Conservation (phyloP, 83 land plant species). For the Isoetes engelmannii region DNA sequence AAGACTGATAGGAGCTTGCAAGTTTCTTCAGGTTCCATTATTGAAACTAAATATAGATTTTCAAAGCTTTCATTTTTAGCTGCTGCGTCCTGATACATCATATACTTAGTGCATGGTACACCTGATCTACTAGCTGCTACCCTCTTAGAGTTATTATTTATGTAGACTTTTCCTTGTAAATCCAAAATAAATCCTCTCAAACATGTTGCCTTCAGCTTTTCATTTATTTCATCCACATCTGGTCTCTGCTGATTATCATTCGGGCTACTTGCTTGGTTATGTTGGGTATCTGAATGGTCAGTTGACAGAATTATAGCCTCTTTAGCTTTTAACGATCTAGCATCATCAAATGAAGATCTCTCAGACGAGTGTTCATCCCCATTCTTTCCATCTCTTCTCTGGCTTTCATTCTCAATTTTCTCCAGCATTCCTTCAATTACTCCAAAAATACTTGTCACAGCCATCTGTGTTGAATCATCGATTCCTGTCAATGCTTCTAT, state of each 20-base stretch:
- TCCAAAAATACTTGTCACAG: conserved; percentile 94
- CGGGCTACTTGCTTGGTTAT: background rate
- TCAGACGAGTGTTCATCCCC: background rate
- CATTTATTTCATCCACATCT: background rate
- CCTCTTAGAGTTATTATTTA: too few relatives aligned
- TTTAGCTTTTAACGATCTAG: background rate
- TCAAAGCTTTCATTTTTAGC: too few relatives aligned
- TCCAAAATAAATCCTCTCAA: background rate
- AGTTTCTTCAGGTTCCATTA: too few relatives aligned
- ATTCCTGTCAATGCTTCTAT: conserved; percentile 75
- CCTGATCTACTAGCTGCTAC: too few relatives aligned
- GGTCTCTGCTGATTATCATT: background rate
- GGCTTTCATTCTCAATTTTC: conserved; percentile 47
- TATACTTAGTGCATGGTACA: too few relatives aligned
- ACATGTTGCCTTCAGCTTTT: background rate
- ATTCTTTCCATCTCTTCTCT: background rate
- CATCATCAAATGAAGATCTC: background rate
- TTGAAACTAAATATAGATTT: too few relatives aligned
- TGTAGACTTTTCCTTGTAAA: too few relatives aligned
- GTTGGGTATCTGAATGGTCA: background rate
- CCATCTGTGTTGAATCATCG: conserved; percentile 97
- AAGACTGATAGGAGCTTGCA: too few relatives aligned
- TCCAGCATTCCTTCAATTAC: conserved; percentile 79
- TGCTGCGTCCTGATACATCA: too few relatives aligned
- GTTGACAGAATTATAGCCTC: background rate